Base-by-base conservation (phyloP, 768 basidiomycete species). In the Clitopilus passeckerianus region DNA sequence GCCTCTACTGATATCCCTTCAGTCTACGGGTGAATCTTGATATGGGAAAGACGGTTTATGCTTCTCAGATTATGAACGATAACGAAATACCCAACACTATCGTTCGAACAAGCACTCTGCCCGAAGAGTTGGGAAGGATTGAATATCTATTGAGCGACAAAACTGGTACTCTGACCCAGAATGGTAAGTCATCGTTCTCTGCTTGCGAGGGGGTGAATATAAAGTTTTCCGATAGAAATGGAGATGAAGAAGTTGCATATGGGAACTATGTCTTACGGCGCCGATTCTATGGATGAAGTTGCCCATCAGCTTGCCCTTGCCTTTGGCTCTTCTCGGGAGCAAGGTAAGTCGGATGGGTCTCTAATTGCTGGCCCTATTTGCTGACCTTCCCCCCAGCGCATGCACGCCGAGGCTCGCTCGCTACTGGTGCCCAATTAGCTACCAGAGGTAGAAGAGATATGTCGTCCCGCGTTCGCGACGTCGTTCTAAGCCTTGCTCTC, bases 1-100 rank as follows among this genome's bases (percentile, higher is more conserved):
- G 58, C 50, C 22, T 50, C 16, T 30, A 10, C 37, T 41, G 10
- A 41, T n/a, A 41, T n/a, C 37, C 10, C 15, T 30, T 6, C 69
- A 98, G 95, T 80, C 77, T 99, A 58, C 91, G 97, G n/a, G 96
- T 99, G 57, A 99, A 99, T 66, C 82, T 99, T 57, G 97, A 99
- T 72, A 98, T 99, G 95, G 97, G 97, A 59, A 99, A 99, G 75
- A 98, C 95, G 0, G 91, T 98, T 44, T 99, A 99, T 66, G 95
- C 93, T 0, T 88, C 91, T 44, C 91, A 95, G 64, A 98, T 98
- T 59, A 94, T 95, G 89, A 88, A 85, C 56, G 97, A 98, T 74
- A 69, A 65, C 50, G 93, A 98, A 72, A 99, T 99, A 64, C 93
- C 95, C 4, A 86, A 87, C 53, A 97, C 97, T 4, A 97, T 98